Conservation (phyloP, 2,329 filamentous ascomycete species). For the Fusarium fujikuroi region DNA sequence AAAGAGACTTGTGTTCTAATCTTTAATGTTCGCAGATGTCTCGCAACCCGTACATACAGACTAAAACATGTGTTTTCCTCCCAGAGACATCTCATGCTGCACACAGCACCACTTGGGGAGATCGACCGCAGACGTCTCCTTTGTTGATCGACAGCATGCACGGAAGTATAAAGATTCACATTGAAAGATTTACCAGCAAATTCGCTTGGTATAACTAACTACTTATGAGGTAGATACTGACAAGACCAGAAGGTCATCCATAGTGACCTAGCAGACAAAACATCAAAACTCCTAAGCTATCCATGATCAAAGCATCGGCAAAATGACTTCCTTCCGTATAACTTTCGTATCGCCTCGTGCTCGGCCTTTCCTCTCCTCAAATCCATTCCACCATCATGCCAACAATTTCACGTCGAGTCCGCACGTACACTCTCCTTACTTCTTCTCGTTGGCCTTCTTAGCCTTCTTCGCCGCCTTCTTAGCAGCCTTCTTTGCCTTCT, state of each 20-base stretch:
- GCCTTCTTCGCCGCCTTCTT: neutral
- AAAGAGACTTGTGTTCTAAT: no score
- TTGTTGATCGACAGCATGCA: no score
- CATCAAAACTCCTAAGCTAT: neutral
- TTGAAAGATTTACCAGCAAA: neutral
- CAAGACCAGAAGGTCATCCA: no score
- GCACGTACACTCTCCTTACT: neutral
- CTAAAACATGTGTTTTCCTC: no score
- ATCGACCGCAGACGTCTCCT: no score
- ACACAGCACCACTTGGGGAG: no score
- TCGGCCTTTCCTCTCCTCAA: neutral
- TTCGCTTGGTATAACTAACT: neutral
- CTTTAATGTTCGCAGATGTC: no score
- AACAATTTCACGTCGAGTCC: fast-evolving
- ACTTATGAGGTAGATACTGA: neutral
- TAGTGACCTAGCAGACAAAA: neutral
- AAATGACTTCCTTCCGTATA: fast-evolving
- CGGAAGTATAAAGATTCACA: neutral
- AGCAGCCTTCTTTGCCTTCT: neutral
- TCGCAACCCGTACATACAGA: no score
- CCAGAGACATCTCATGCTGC: no score
- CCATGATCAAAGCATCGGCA: neutral
- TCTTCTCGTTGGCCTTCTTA: neutral
- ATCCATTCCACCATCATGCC: no score
- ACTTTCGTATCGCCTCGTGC: fast-evolving